Evolutionary conservation across 192 early-diverging fungal species (phyloP).

Genomic region (Ramicandelaber brevisporus): DNA sequence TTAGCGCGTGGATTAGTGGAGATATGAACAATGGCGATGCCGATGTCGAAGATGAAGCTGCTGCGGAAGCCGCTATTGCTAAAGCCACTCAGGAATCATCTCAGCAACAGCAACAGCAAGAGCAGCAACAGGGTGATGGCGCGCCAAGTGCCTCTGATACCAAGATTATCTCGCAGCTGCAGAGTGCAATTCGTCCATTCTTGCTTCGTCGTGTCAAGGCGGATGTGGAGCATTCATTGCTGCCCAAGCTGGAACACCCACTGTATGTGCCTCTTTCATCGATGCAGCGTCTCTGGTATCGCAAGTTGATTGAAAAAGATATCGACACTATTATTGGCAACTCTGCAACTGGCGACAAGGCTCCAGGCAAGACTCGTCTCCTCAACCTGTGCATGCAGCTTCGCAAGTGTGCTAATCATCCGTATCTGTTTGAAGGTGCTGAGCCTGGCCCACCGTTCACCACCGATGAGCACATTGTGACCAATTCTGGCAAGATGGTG

Average conservation of each 20-base stretch:
- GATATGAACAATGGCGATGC: slow-evolving; percentile 36
- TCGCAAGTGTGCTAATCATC: slow-evolving; percentile 77
- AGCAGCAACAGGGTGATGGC: too few species aligned
- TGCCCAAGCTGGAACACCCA: slow-evolving; percentile 86
- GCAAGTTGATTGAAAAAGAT: slow-evolving; percentile 83
- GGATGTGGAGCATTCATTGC: slow-evolving; percentile 85
- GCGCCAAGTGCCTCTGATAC: too few species aligned
- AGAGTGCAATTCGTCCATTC: slow-evolving; percentile 36
- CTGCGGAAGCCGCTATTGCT: too few species aligned
- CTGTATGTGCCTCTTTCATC: slow-evolving; percentile 76
- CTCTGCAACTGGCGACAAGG: slow-evolving; percentile 37
- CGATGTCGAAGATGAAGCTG: slow-evolving; percentile 39
- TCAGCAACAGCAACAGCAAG: too few species aligned
- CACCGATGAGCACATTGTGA: slow-evolving; percentile 83
- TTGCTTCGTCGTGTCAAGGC: slow-evolving; percentile 72
- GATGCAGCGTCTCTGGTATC: slow-evolving; percentile 95
- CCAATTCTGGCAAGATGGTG: slow-evolving; percentile 85
- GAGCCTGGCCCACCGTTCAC: slow-evolving; percentile 93
- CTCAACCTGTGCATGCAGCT: slow-evolving; percentile 93
- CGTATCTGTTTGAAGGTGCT: slow-evolving; percentile 72
- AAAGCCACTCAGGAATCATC: too few species aligned
- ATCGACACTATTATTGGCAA: slow-evolving; percentile 97
- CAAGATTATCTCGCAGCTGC: slow-evolving; percentile 46
- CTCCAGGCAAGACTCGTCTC: slow-evolving; percentile 69
- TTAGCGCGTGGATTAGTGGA: slow-evolving; percentile 96